Evolutionary conservation across 768 basidiomycete genomes (phyloP).

Genomic region (Multifurca ochricompacta): DNA sequence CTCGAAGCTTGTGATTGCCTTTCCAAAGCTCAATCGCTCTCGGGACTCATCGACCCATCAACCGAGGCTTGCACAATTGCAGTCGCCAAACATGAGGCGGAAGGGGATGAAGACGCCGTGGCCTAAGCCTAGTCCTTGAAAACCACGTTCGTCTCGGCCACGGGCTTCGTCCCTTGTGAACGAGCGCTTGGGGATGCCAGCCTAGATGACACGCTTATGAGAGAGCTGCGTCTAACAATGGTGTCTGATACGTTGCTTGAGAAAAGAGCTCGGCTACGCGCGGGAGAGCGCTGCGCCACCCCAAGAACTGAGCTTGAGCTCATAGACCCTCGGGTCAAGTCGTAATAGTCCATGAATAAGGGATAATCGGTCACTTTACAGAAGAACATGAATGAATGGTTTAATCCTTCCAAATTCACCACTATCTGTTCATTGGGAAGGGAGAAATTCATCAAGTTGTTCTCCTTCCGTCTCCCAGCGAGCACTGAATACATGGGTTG

Average conservation of each 20-base stretch:
- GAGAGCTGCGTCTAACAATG: too few species aligned
- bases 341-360: slow-evolving; percentile 66
- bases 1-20: slow-evolving; percentile 54
- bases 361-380: slow-evolving; percentile 70
- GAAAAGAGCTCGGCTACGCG: slow-evolving; percentile 55
- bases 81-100: slow-evolving; percentile 67
- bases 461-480: slow-evolving; percentile 68
- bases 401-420: background rate
- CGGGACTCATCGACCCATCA: slow-evolving; percentile 49
- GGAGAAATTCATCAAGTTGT: slow-evolving; percentile 40
- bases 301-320: slow-evolving; percentile 57
- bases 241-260: slow-evolving; percentile 34
- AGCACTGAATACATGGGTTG: slow-evolving; percentile 75
- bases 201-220: slow-evolving; percentile 28
- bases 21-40: slow-evolving; percentile 60
- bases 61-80: slow-evolving; percentile 61
- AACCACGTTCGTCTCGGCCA: slow-evolving; percentile 60
- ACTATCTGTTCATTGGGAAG: background rate
- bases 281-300: slow-evolving; percentile 52
- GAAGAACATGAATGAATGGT: background rate
- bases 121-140: slow-evolving; percentile 57
- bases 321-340: slow-evolving; percentile 49
- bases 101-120: slow-evolving; percentile 81
- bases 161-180: slow-evolving; percentile 44
- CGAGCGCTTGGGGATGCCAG: slow-evolving; percentile 45